A percentile compares a stretch with the other conserved stretches of the same genome.
phyloP scores from a whole-genome alignment of 2,329 filamentous ascomycete species.

The Helotiales sp. region DNA sequence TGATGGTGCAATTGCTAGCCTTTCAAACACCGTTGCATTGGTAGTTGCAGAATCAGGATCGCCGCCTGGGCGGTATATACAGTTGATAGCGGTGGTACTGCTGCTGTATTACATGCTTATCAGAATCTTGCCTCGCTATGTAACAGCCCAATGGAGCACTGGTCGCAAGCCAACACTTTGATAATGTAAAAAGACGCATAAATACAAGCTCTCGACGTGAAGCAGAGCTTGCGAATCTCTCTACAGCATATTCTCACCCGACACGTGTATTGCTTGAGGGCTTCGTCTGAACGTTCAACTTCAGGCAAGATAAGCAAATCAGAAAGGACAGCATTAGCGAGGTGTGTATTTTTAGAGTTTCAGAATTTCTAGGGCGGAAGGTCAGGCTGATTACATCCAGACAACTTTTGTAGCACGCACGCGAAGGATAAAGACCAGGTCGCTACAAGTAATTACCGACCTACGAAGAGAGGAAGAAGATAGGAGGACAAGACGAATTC shows the following conservation, averaged over 20 bases:
- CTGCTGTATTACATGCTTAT: neutral
- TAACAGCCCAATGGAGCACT: neutral
- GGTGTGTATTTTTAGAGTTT: too few relatives aligned
- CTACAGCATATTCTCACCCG: neutral
- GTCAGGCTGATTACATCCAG: neutral
- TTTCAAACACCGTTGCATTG: neutral
- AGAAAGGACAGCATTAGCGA: neutral
- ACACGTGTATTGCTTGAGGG: neutral
- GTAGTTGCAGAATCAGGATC: neutral
- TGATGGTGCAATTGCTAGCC: neutral
- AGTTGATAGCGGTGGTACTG: neutral
- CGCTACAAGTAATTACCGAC: too few relatives aligned
- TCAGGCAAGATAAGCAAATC: neutral
- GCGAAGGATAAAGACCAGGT: neutral
- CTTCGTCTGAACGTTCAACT: neutral
- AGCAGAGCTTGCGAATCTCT: conserved; percentile 3
- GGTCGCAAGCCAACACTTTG: neutral
- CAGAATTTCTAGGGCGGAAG: too few relatives aligned
- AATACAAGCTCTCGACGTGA: neutral
- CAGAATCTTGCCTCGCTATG: neutral
- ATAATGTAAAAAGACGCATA: neutral
- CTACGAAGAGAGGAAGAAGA: neutral
- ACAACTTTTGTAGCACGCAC: neutral
- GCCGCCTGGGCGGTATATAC: neutral
- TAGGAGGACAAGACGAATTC: too few relatives aligned